Conservation (phyloP, 2,329 filamentous ascomycete species). For the Corinectria fuckeliana region DNA sequence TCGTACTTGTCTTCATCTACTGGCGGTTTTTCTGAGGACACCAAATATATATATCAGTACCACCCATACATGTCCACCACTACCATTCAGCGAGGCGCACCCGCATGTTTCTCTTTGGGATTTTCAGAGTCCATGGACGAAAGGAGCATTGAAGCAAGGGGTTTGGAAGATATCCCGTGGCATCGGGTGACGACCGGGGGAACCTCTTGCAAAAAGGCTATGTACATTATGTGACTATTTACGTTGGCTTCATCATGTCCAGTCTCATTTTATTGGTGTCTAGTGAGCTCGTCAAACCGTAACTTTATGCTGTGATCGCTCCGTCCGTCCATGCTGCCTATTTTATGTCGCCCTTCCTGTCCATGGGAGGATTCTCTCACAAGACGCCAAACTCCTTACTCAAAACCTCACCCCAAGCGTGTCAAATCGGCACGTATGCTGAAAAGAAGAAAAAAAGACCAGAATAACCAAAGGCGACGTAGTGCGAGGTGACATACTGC, state of each 20-base stretch:
- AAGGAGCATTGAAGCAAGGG: slow-evolving; percentile 1
- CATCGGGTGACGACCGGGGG: slow-evolving; percentile 2
- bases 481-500: background rate
- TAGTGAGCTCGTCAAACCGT: slow-evolving; percentile 28
- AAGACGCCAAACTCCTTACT: slow-evolving; percentile 35
- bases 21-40: slow-evolving; percentile 83
- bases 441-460: background rate
- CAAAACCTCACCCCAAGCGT: background rate
- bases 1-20: slow-evolving; percentile 87
- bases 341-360: background rate
- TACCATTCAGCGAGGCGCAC: slow-evolving; percentile 25
- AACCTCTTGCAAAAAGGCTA: slow-evolving; percentile 19
- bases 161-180: slow-evolving; percentile 2
- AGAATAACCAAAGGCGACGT: background rate
- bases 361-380: background rate
- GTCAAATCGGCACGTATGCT: background rate
- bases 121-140: slow-evolving; percentile 5
- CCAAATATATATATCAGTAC: slow-evolving; percentile 12
- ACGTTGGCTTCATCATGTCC: slow-evolving; percentile 21
- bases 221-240: slow-evolving; percentile 35
- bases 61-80: slow-evolving; percentile 19
- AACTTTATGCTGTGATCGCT: slow-evolving; percentile 14
- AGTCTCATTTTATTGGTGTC: slow-evolving; percentile 13
- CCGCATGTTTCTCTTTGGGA: slow-evolving; percentile 10
- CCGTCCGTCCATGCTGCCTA: slow-evolving; percentile 2